phyloP scores from a whole-genome alignment of 306 rosid species.

The Senna siamea region DNA sequence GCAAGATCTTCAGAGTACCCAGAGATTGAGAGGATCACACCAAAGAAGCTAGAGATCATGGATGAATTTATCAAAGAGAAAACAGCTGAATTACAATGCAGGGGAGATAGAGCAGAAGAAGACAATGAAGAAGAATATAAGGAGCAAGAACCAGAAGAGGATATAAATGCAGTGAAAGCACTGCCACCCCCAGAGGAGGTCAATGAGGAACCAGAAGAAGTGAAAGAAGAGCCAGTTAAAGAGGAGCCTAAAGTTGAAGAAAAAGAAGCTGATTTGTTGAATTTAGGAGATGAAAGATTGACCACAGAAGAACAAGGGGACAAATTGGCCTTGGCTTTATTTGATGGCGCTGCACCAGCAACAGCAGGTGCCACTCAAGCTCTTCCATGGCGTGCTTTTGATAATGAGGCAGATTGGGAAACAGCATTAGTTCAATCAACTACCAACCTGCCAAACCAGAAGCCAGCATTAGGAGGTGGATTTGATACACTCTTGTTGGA shows the following conservation, averaged over 20 bases:
- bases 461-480: conserved; percentile 66
- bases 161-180: conserved; percentile 61
- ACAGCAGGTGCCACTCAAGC: conserved; percentile 38
- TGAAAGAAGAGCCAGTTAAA: conserved; percentile 33
- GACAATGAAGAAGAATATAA: conserved; percentile 12
- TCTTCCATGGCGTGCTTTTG: conserved; percentile 84
- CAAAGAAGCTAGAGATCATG: conserved; percentile 76
- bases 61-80: conserved; percentile 76
- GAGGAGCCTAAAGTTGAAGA: conserved; percentile 32
- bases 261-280: conserved; percentile 67
- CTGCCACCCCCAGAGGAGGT: conserved; percentile 67
- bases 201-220: conserved; percentile 34
- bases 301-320: conserved; percentile 51
- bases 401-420: conserved; percentile 78
- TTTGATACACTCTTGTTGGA: conserved; percentile 73
- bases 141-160: conserved; percentile 45
- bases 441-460: conserved; percentile 55
- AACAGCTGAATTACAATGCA: conserved; percentile 40
- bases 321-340: conserved; percentile 73
- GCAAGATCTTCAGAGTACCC: conserved; percentile 90
- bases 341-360: conserved; percentile 54
- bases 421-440: conserved; percentile 73
- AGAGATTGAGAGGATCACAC: conserved; percentile 70
- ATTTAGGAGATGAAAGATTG: conserved; percentile 59
- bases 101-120: neutral